Base-by-base conservation (phyloP, 352 stramenopile genomes). In the Phytophthora sansomeana region DNA sequence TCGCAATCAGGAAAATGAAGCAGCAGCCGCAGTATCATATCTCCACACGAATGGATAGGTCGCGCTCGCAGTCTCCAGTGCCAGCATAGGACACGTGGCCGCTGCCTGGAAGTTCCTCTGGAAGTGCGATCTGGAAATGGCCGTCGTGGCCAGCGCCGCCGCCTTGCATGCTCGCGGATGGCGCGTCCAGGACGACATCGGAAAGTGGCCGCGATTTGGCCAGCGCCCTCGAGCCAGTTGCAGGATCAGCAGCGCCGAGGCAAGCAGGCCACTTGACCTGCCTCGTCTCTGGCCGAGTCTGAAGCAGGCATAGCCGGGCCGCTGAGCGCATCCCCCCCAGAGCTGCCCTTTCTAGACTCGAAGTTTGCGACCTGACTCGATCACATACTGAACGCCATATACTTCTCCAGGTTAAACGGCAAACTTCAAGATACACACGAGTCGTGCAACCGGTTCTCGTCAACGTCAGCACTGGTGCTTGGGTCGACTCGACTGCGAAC, bases 201-300 rank as follows among this genome's bases (percentile, higher is more conserved):
- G 64, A 66, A 69, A 73, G 21, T 60, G 65, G 8, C 39, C 33
- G 32, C 65, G 58, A 73, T 73, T 73, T 73, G 65, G 55, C 62
- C 48, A 11, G n/a, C 48, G 54, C 55, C 62, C 62, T 65, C 62
- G 55, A 70, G 62, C 55, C 55, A 70, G 62, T 66, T 66, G 62
- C 54, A 35, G 32, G 53, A 58, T 58, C 51, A 39, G 38, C 43
- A 43, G 50, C 7, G 43, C 51, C 60, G 63, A 68, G 29, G 62
- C 36, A 39, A 21, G 46, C 53, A 43, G 52, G n/a, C n/a, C n/a
- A 24, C 21, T 24, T 24, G 21, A 3, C 21, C 21, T 24, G 21
- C 21, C 21, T 24, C 21, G 21, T 24, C 21, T 24, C 21, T 24
- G 28, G 19, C 19, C 16, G n/a, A 16, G 42, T 28, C 19, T 30